Evolutionary conservation across 148 eudicot genomes (phyloP), one percentile per base, ranked within the genome.

Genomic region (Vaccinium vitisidaea): DNA sequence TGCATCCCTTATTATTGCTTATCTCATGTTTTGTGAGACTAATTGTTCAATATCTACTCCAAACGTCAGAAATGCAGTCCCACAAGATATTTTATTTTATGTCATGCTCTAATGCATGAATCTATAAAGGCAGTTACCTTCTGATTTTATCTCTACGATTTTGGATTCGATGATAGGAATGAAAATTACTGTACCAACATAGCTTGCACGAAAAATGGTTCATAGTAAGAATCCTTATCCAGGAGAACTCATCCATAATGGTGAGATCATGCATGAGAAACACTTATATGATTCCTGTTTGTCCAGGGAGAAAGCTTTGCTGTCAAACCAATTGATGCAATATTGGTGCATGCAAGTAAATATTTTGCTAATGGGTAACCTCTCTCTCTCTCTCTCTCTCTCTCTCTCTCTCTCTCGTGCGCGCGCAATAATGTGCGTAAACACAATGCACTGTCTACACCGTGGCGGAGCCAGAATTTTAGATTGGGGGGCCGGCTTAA

Each of bases 301-400:
- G 82, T 80, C 63, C 89, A 90, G 92, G 92, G 92, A 7, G 87
- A 90, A 86, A 84, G 90, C 85, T 80, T 90, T 2, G 73, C 53
- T 55, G 79, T 82, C 76, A 85, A 87, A 32, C 80, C 53, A 65
- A 84, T 90, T 76, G 55, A 53, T 2, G 88, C 76, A 27, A 80
- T 25, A 53, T 69, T 90, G 79, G 87, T 78, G 50, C 79, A 15
- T 74, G 84, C 92, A 23, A 58, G 11, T 18, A 46, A 5, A 27
- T 88, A 82, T 83, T 90, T 90, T 79, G 30, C 0, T 7, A 21
- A 58, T 46, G 89, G 86, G 92, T 88, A 61, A 21, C 46, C 63
- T 83, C 79, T 73, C 79, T 61, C 83, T 67, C 73, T 25, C 73
- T 67, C 16, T 27, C 69, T 61, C 69, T 63, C 69, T n/a, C 69